phyloP scores from a whole-genome alignment of 805 yeast genomes.

The Pachysolen tannophilus region DNA sequence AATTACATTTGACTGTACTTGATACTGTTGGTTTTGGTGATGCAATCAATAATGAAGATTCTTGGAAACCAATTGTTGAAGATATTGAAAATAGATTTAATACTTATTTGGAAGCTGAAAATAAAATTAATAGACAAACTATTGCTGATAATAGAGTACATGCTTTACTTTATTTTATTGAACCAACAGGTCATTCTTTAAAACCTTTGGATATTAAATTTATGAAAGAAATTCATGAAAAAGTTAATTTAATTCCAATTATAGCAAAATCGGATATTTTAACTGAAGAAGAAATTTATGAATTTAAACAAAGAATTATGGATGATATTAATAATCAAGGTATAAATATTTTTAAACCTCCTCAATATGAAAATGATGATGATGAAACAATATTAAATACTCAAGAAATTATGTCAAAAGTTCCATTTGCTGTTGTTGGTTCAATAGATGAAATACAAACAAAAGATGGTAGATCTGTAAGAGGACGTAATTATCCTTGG shows the following conservation, averaged over 20 bases:
- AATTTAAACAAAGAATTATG: conserved; percentile 69
- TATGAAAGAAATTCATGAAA: conserved; percentile 80
- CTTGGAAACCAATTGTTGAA: conserved; percentile 88
- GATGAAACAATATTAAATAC: conserved; percentile 69
- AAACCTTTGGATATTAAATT: conserved; percentile 83
- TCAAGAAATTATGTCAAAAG: conserved; percentile 53
- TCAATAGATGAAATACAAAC: conserved; percentile 67
- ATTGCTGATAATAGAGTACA: conserved; percentile 81
- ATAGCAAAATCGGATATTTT: conserved; percentile 93
- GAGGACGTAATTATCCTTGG: conserved; percentile 97
- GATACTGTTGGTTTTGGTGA: conserved; percentile 96
- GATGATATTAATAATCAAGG: conserved; percentile 71
- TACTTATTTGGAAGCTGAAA: conserved; percentile 82
- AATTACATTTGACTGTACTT: conserved; percentile 72
- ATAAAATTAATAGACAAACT: conserved; percentile 64
- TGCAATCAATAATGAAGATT: conserved; percentile 65
- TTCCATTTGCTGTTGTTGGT: conserved; percentile 95
- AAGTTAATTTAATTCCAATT: conserved; percentile 89
- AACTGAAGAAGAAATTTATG: conserved; percentile 74
- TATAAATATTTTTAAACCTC: conserved; percentile 73
- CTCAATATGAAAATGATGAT: conserved; percentile 65
- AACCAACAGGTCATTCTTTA: conserved; percentile 94
- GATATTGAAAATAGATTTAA: conserved; percentile 86
- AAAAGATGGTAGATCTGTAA: conserved; percentile 68
- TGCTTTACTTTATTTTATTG: conserved; percentile 88